phyloP scores from a whole-genome alignment of 352 stramenopile genomes.

The Paralagenidium karlingii region DNA sequence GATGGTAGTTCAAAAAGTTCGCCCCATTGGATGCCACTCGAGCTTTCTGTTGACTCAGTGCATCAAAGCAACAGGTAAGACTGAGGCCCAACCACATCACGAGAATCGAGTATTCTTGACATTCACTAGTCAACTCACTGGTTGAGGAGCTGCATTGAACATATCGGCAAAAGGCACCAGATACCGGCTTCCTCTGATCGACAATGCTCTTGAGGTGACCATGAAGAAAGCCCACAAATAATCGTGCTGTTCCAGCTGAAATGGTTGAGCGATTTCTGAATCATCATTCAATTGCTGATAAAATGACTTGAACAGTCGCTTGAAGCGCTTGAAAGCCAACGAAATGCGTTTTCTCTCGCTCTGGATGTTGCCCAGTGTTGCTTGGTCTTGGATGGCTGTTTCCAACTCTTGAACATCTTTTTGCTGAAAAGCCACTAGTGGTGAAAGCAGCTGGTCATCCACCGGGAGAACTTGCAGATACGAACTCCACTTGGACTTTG shows the following conservation, averaged over 20 bases:
- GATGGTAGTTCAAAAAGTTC: constrained; percentile 7
- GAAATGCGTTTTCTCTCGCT: constrained; percentile 16
- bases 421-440: constrained; percentile 21
- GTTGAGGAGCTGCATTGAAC: constrained; percentile 63
- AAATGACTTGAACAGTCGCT: constrained; percentile 24
- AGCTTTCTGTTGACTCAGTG: constrained; percentile 2
- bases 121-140: constrained; percentile 13
- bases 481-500: constrained; percentile 26
- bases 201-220: constrained; percentile 67
- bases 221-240: constrained; percentile 17
- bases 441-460: constrained; percentile 7
- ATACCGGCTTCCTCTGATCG: constrained; percentile 50
- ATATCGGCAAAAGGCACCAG: constrained; percentile 83
- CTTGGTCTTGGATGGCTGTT: constrained; percentile 34
- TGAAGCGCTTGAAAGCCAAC: constrained; percentile 23
- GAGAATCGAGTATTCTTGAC: constrained; percentile 44
- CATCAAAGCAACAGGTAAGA: too few species aligned
- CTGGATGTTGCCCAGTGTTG: constrained; percentile 3
- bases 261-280: background rate
- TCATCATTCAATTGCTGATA: too few species aligned
- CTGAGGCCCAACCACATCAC: constrained; percentile 14
- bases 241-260: constrained; percentile 1
- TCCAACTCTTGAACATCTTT: constrained; percentile 20
- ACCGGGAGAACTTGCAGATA: constrained; percentile 37
- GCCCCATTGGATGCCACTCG: background rate